Conservation (phyloP, 176 grass and related monocot genomes). For the Saccharum officinarum region DNA sequence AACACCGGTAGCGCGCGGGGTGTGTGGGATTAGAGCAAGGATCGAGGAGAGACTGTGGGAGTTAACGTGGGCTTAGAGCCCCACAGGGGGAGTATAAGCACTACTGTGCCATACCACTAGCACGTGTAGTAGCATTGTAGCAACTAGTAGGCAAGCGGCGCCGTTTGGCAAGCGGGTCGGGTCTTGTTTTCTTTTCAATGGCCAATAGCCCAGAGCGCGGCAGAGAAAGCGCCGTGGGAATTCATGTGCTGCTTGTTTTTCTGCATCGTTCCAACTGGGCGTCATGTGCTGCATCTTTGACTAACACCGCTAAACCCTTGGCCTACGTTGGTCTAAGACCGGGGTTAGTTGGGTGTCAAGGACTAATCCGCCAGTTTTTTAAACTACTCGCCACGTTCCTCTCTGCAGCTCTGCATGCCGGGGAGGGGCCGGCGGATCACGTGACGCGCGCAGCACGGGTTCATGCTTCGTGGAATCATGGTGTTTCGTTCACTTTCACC, state of each 20-base stretch:
- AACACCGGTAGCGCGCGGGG: background rate
- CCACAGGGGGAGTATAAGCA: no score
- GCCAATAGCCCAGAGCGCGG: no score
- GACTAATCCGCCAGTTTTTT: slow-evolving; percentile 18
- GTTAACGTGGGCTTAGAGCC: background rate
- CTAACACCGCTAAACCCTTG: slow-evolving; percentile 20
- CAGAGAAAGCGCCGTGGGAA: background rate
- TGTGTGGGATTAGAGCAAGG: slow-evolving; percentile 18
- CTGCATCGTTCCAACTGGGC: background rate
- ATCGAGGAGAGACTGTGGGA: slow-evolving; percentile 34
- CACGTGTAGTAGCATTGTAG: no score
- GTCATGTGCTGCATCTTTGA: slow-evolving; percentile 62
- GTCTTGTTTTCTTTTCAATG: no score
- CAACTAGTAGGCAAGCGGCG: no score
- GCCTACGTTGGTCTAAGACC: slow-evolving; percentile 23
- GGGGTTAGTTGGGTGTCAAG: slow-evolving; percentile 24
- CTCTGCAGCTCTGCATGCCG: background rate
- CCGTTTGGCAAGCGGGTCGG: no score
- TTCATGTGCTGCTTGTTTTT: background rate
- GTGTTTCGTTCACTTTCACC: slow-evolving; percentile 23
- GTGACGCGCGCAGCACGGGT: slow-evolving; percentile 16
- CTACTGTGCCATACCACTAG: no score
- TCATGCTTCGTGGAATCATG: background rate
- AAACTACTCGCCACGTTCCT: slow-evolving; percentile 26
- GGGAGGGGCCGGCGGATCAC: slow-evolving; percentile 14